Percentiles rank a stretch among this genome's conserved stretches.
Evolutionary conservation across 2,329 filamentous ascomycete genomes (phyloP).

Genomic region (Hypoxylon sp.): DNA sequence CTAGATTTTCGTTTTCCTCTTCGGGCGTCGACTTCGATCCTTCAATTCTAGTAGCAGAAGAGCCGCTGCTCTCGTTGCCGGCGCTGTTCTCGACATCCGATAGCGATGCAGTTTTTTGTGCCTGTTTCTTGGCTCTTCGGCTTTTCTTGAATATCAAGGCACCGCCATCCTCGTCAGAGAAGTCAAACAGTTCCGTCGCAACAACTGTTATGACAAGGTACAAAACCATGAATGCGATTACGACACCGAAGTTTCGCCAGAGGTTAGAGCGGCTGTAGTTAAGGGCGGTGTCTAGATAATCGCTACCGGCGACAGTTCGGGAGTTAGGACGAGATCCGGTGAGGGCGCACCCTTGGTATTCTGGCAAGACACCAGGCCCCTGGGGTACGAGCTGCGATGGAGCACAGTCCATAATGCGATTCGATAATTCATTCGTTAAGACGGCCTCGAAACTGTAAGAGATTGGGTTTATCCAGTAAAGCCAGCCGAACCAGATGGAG

Average conservation of each 20-base stretch:
- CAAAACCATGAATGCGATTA: conserved; percentile 77
- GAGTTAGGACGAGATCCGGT: conserved; percentile 61
- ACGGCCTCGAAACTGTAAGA: conserved; percentile 72
- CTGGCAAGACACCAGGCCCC: conserved; percentile 51
- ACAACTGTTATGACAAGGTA: conserved; percentile 77
- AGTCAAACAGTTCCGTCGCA: conserved; percentile 73
- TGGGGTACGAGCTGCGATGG: conserved; percentile 56
- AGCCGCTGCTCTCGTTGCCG: conserved; percentile 40
- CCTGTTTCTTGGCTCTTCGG: conserved; percentile 64
- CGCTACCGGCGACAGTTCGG: conserved; percentile 59
- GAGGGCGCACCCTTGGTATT: conserved; percentile 64
- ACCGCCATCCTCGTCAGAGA: conserved; percentile 69
- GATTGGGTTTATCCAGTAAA: conserved; percentile 71
- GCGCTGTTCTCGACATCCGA: conserved; percentile 67
- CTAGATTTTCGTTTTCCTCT: conserved; percentile 49
- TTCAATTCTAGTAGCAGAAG: conserved; percentile 33
- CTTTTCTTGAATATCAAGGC: conserved; percentile 76
- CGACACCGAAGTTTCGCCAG: conserved; percentile 81
- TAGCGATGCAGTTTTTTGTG: conserved; percentile 53
- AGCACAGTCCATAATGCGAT: conserved; percentile 59
- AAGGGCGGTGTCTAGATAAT: conserved; percentile 62
- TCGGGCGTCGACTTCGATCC: conserved; percentile 28
- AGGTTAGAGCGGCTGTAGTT: conserved; percentile 65
- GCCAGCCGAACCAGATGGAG: conserved; percentile 76
- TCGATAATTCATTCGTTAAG: conserved; percentile 62